Base-by-base conservation (phyloP, 179 eudicot genomes). In the Beta corolliflora region DNA sequence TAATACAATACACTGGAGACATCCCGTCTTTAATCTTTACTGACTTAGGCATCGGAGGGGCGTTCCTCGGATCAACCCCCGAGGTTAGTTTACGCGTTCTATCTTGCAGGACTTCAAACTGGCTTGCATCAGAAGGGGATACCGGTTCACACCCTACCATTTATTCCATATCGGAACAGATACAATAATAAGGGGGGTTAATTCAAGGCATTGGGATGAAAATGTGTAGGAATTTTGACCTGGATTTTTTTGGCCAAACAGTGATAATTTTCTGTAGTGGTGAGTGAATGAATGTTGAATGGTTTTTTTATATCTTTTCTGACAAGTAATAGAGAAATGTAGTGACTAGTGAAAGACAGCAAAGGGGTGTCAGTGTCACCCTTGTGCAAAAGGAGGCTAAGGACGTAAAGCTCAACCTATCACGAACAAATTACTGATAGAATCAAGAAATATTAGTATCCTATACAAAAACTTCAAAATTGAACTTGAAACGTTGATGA, bases 231-330 rank as follows among this genome's bases (percentile, higher is more conserved):
- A 64, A 60, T 18, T 21, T 67, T 50, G 23, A 18, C 54, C 14
- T n/a, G 31, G 46, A 19, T 59, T 6, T 60, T 25, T 65, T 53
- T 7, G 5, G 50, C 31, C 5, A 50, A 65, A 58, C 19, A 60
- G 29, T 80, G 77, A 16, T 19, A 71, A 71, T 59, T 61, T 80
- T 36, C 2, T 36, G 41, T 36, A 3, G 41, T 36, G 41, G 41
- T 36, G 41, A 79, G 76, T n/a, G 75, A 18, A 45, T 69, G 53
- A 76, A 41, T 61, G 79, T 44, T 56, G 16, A 5, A 44, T 19
- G 68, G 48, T 41, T 7, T 36, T 48, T 48, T 48, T 18, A 36
- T 55, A 25, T 11, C 7, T 68, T 68, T 41, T 64, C 4, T 64
- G 4, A 25, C 31, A 9, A 25, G 13, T 64, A 64, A 13, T 64